These are phyloP conservation scores for Amylostereum chailletii DNA, from an alignment of 1,284 basidiomycete genomes.

Conservation along the genomic window DNA sequence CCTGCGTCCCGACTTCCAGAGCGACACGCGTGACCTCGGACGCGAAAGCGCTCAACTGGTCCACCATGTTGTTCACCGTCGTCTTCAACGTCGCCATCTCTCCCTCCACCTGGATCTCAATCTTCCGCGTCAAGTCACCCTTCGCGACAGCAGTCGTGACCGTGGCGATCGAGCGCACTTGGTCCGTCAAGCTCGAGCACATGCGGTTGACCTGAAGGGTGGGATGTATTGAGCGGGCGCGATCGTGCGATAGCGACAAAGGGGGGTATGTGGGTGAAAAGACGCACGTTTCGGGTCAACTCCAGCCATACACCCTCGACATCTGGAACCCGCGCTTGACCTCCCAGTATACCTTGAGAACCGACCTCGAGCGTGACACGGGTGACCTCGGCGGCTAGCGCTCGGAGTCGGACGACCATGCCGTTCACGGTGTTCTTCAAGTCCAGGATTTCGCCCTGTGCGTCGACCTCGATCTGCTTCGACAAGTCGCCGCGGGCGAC, in stretches of 20 bases:
- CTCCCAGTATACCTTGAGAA: constrained; percentile 84
- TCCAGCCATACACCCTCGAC: constrained; percentile 96
- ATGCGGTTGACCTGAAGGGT: constrained; percentile 74
- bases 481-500: constrained; percentile 93
- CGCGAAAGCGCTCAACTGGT: constrained; percentile 86
- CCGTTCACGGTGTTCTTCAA: constrained; percentile 97
- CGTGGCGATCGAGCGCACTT: constrained; percentile 87
- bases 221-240: background rate
- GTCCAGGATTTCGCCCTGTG: constrained; percentile 93
- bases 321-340: constrained; percentile 86
- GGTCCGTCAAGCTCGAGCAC: constrained; percentile 89
- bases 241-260: constrained; percentile 3
- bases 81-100: constrained; percentile 83
- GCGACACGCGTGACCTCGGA: constrained; percentile 94
- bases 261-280: constrained; percentile 8
- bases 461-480: constrained; percentile 95
- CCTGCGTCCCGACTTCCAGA: constrained; percentile 85
- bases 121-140: constrained; percentile 86
- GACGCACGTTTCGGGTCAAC: constrained; percentile 75
- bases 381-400: constrained; percentile 92
- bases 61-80: constrained; percentile 85
- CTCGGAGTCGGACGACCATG: constrained; percentile 88
- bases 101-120: constrained; percentile 86
- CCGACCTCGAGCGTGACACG: constrained; percentile 94
- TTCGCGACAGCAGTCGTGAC: constrained; percentile 91